These are phyloP conservation scores for Ceratocystis papillata DNA, from an alignment of 2,329 filamentous ascomycete genomes.

Conservation along the genomic window DNA sequence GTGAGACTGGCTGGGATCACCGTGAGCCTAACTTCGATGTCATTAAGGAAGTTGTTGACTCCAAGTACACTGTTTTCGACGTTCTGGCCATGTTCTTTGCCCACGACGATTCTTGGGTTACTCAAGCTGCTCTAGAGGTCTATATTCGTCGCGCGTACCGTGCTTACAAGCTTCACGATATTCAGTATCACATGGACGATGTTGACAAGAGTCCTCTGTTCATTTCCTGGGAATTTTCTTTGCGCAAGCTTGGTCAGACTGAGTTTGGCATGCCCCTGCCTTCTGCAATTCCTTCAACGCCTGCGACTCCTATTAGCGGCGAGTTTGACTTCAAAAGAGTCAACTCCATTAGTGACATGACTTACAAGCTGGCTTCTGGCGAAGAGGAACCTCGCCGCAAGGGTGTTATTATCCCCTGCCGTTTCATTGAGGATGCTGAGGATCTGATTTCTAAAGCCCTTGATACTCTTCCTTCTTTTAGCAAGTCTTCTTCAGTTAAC, in stretches of 20 bases:
- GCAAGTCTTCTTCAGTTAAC: slow-evolving; percentile 42
- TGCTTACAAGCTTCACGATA: slow-evolving; percentile 80
- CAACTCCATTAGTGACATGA: slow-evolving; percentile 93
- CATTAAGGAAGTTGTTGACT: slow-evolving; percentile 96
- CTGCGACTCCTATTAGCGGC: slow-evolving; percentile 56
- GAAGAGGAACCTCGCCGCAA: slow-evolving; percentile 71
- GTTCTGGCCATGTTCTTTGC: slow-evolving; percentile 91
- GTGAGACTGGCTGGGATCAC: slow-evolving; percentile 94
- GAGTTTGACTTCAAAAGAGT: slow-evolving; percentile 65
- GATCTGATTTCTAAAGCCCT: slow-evolving; percentile 75
- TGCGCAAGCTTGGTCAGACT: slow-evolving; percentile 83
- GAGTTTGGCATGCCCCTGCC: slow-evolving; percentile 76
- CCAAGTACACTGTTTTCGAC: slow-evolving; percentile 96
- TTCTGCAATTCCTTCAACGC: slow-evolving; percentile 72
- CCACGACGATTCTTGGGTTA: slow-evolving; percentile 88
- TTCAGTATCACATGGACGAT: slow-evolving; percentile 78
- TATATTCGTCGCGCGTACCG: slow-evolving; percentile 95
- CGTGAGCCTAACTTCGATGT: slow-evolving; percentile 80
- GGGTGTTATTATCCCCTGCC: slow-evolving; percentile 88
- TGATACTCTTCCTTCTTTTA: slow-evolving; percentile 60
- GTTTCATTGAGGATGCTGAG: slow-evolving; percentile 87
- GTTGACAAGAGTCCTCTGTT: slow-evolving; percentile 59
- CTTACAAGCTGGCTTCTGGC: slow-evolving; percentile 56
- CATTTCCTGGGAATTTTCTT: slow-evolving; percentile 89
- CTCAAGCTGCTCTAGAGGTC: slow-evolving; percentile 83